Evolutionary conservation across 768 basidiomycete species (phyloP), one percentile per base, ranked within the genome.

Genomic region (Podaxis mareebaensis): DNA sequence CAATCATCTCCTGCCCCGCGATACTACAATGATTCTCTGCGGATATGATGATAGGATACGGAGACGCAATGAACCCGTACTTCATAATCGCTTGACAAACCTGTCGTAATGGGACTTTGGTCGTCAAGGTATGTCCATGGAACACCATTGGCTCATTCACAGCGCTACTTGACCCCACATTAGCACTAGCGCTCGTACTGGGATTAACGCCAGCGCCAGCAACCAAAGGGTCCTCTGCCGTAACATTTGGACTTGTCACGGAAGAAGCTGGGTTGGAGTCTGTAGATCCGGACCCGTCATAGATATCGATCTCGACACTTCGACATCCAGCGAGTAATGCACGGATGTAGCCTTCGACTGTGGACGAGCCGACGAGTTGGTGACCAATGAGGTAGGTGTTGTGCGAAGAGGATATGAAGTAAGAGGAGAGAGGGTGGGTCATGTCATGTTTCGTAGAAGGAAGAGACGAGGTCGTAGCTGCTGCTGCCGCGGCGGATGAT

Each of bases 41-140:
- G 3, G 95, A 96, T 59, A 99, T 92, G 76, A 99, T 93, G 73
- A 99, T 84, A 0, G 97, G 97, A 74, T 95, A 98, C 0, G 95
- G 92, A 2, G 95, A 96, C 0, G 92, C 87, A 52, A 94, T 88
- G 70, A 99, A 99, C 1, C 92, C 96, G 70, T 98, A 99, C 71
- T 94, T 93, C 55, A 83, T 82, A 72, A 99, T 93, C 0, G 94
- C 92, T 53, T 86, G 79, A 72, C 94, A 94, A 53, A 95, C 87
- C 65, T 92, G 91, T 17, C 93, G 87, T 1, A 93, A 80, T 0
- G 93, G 78, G 3, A 99, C 88, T 70, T 92, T 94, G 12, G 90
- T 85, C 0, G 96, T 99, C 48, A 98, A 81, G 0, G 96, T 97
- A 67, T 91, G 92, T 49, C 95, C 95, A 68, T 99, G 97, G 67